These are phyloP conservation scores for Mollisia scopiformis DNA, from an alignment of 2,329 filamentous ascomycete genomes.

Conservation along the genomic window DNA sequence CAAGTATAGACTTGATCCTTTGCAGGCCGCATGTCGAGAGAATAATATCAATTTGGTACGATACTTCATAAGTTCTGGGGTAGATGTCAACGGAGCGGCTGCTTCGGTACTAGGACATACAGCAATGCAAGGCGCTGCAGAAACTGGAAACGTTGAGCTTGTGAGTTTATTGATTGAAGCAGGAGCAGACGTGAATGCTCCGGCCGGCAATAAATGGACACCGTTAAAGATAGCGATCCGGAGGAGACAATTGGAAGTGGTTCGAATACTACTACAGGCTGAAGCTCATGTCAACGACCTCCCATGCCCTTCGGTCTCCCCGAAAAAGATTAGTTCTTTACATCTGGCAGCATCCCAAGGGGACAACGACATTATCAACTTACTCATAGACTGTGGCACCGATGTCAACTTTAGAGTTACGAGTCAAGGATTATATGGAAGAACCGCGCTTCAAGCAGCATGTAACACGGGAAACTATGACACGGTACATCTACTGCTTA, in stretches of 20 bases:
- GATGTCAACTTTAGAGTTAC: not conserved
- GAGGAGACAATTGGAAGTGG: not conserved
- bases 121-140: constrained; percentile 6
- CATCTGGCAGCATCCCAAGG: not conserved
- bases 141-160: constrained; percentile 3
- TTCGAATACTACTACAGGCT: not conserved
- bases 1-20: not conserved
- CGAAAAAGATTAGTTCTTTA: not conserved
- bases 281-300: not conserved
- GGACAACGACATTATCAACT: not conserved
- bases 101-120: not conserved
- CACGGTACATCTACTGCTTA: constrained; percentile 3
- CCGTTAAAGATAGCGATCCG: not conserved
- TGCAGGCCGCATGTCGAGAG: not conserved
- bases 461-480: not conserved
- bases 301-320: not conserved
- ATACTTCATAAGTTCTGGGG: not conserved
- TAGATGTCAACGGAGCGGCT: not conserved
- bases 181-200: constrained; percentile 26
- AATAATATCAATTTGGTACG: not conserved
- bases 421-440: not conserved
- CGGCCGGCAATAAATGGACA: not conserved
- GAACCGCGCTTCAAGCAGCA: constrained; percentile 14
- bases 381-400: not conserved
- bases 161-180: constrained; percentile 5